A percentile compares a stretch with the other conserved stretches of the same genome.
Evolutionary conservation across 2,329 filamentous ascomycete genomes (phyloP).

Genomic region (Colletotrichum simmondsii): DNA sequence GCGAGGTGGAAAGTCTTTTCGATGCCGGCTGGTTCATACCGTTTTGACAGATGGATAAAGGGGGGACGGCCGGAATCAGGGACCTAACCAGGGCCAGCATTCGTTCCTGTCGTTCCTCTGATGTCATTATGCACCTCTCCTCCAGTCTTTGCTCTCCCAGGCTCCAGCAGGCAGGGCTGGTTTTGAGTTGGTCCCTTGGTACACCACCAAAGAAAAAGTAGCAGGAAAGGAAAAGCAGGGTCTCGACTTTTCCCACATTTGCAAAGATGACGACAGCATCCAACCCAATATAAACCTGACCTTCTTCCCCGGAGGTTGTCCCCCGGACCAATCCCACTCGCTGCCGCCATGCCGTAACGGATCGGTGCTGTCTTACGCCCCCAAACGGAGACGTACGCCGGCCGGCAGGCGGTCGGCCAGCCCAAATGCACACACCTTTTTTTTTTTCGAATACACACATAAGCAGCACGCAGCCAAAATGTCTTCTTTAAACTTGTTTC

Average conservation of each 20-base stretch:
- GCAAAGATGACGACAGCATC: conserved; percentile 1
- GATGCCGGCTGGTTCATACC: not conserved
- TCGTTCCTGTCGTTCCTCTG: conserved; percentile 21
- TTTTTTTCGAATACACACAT: not conserved
- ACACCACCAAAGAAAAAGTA: not conserved
- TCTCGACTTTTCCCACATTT: not conserved
- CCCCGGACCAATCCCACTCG: conserved; percentile 3
- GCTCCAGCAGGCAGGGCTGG: conserved; percentile 19
- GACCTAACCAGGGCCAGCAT: not conserved
- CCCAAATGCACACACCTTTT: not conserved
- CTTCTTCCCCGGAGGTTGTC: conserved; percentile 1
- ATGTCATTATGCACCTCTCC: conserved; percentile 29
- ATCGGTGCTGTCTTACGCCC: not conserved
- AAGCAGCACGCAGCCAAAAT: not conserved
- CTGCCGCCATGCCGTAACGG: not conserved
- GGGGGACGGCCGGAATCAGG: not conserved
- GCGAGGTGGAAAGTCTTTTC: too few species aligned
- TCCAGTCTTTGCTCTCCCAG: not conserved
- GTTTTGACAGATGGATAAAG: not conserved
- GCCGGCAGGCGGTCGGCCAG: too few species aligned
- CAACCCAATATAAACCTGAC: not conserved
- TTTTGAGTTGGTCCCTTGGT: conserved; percentile 25
- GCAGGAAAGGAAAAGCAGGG: not conserved
- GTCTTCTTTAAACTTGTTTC: not conserved
- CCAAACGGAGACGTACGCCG: not conserved